Base-by-base conservation (phyloP, 2,329 filamentous ascomycete species). In the Penicillium sp. region DNA sequence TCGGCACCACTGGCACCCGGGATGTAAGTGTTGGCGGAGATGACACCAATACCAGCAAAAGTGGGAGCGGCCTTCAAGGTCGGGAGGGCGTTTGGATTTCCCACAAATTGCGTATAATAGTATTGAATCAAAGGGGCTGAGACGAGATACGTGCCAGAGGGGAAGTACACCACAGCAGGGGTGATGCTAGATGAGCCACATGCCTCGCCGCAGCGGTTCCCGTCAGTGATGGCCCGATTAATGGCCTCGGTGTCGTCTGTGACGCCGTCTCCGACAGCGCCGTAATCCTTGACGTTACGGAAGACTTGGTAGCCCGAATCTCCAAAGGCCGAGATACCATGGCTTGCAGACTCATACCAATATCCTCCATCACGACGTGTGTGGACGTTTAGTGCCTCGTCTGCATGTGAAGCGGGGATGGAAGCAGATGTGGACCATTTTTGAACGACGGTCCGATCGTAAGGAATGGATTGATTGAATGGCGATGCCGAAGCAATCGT, bases 121-220 rank as follows among this genome's bases (percentile, higher is more conserved):
- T 46, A 46, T 8, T 46, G 26, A 6, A 39, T n/a, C 9, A 46
- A 26, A 8, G 44, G 44, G 25, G 26, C 29, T 9, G 11, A 18
- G n/a, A 46, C 27, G 5, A 38, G 5, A 13, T 46, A 46, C n/a
- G 44, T 46, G 26, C 44, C 44, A 24, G 85, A 75, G 45, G 88
- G 88, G 73, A 94, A 91, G 75, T 90, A 94, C 46, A 94, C 80
- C 24, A 94, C 71, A 34, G 86, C 89, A 1, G 88, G 88, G 1
- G 81, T 79, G 18, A 78, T 78, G 7, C 89, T 94, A 45, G 77
- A 78, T 4, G 87, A 90, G 63, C 88, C 84, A 64, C 89, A 95
- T 53, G 80, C 79, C 50, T 79, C 65, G 41, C 86, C 86, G 63
- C 89, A 95, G 39, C 89, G 85, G 58, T 76, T 75, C 28, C 86